These are phyloP conservation scores for Penicillium diatomitis DNA, from an alignment of 495 filamentous ascomycete species.

Conservation along the genomic window DNA sequence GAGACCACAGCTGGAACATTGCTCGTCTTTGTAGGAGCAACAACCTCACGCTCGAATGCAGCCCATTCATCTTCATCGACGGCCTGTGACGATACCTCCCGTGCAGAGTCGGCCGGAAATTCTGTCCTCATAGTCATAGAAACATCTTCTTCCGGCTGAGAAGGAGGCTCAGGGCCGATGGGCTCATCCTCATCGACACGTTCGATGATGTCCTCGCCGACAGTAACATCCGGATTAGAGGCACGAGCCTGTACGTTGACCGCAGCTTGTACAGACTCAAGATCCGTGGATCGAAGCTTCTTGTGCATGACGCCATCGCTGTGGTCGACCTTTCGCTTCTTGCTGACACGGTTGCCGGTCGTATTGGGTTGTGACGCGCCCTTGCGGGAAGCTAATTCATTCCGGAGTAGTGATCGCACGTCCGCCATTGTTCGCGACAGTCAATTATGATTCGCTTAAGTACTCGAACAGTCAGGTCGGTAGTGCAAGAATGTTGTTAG, in stretches of 20 bases:
- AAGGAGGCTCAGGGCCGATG: constrained; percentile 19
- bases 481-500: no score
- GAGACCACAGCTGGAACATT: constrained; percentile 25
- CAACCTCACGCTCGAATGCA: constrained; percentile 81
- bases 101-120: constrained; percentile 9
- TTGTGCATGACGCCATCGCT: constrained; percentile 39
- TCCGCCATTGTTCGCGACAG: constrained; percentile 56
- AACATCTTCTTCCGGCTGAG: constrained; percentile 10
- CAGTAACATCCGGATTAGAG: constrained; percentile 14
- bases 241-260: constrained; percentile 14
- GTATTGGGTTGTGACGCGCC: constrained; percentile 41
- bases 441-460: background rate
- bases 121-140: constrained; percentile 5
- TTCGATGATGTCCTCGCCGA: constrained; percentile 20
- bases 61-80: constrained; percentile 85
- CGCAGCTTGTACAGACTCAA: constrained; percentile 16
- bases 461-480: background rate
- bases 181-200: constrained; percentile 19
- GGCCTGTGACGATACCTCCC: constrained; percentile 10
- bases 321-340: constrained; percentile 50
- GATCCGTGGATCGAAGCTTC: constrained; percentile 32
- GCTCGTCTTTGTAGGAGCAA: constrained; percentile 37
- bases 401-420: constrained; percentile 71
- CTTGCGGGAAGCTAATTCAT: constrained; percentile 68
- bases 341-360: constrained; percentile 36